Evolutionary conservation across 129 eudicot genomes (phyloP).

Genomic region (Kitagawia praeruptora): DNA sequence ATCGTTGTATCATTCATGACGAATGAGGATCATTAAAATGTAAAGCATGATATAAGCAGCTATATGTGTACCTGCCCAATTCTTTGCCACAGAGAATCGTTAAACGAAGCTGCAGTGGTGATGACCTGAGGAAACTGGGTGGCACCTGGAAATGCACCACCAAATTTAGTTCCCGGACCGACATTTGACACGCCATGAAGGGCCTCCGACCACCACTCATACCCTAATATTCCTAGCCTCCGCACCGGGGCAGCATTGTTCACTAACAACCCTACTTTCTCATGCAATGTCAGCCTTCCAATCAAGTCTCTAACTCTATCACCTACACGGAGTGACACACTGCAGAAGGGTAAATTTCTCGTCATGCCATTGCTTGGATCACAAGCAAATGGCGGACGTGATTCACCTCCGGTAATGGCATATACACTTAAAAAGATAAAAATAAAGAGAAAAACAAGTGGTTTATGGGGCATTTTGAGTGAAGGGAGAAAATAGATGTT

Average conservation of each 20-base stretch:
- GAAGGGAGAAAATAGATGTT: too few relatives aligned
- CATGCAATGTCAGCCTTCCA: constrained; percentile 67
- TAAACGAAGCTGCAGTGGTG: constrained; percentile 74
- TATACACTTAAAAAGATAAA: constrained; percentile 11
- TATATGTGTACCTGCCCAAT: constrained; percentile 57
- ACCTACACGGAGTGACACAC: constrained; percentile 33
- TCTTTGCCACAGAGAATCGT: constrained; percentile 70
- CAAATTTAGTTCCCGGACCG: constrained; percentile 83
- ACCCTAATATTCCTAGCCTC: constrained; percentile 68
- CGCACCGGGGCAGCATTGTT: constrained; percentile 77
- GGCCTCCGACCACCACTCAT: constrained; percentile 99
- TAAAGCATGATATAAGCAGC: not conserved
- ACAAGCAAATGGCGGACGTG: constrained; percentile 74
- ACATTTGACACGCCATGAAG: constrained; percentile 89
- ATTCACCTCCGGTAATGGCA: constrained; percentile 12
- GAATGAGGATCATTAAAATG: not conserved
- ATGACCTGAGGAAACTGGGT: constrained; percentile 96
- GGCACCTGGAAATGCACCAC: constrained; percentile 67
- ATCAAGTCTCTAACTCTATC: constrained; percentile 60
- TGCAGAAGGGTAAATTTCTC: constrained; percentile 49
- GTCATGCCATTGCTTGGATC: constrained; percentile 53
- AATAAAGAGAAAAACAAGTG: constrained; percentile 13
- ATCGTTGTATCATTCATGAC: too few relatives aligned
- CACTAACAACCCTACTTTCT: constrained; percentile 58
- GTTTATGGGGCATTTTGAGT: not conserved